Base-by-base conservation (phyloP, 495 filamentous ascomycete species). In the Penicillium cataractarum region DNA sequence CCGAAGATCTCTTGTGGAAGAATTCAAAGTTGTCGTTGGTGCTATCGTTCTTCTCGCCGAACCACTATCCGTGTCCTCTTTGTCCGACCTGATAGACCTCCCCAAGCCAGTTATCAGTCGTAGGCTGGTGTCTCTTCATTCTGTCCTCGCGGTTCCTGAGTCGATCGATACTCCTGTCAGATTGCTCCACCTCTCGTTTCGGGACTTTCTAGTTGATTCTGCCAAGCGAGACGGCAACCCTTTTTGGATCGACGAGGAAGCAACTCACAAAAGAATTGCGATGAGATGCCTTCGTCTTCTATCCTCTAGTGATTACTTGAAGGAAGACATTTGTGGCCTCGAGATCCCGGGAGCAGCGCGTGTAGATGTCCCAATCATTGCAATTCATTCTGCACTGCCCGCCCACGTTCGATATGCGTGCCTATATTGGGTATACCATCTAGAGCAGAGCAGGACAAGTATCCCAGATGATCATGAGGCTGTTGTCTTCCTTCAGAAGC, bases 101-200 rank as follows among this genome's bases (percentile, higher is more conserved):
- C 21, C 19, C 1, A 17, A 7, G 1, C 46, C 39, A 4, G 29
- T 42, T 46, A 9, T 48, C 48, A 17, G 67, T 66, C 15, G 37
- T 35, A 22, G 33, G 48, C 32, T 77, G 15, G 32, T 65, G 39
- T 44, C 15, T 29, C 57, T 76, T 15, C 64, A 68, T 12, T 75
- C 72, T 17, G 67, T 76, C 15, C 52, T 76, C 4, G 65, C 35
- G 32, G 54, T 76, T 19, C 63, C 72, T 63, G n/a, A 65, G 65
- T 63, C 73, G 63, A 12, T 9, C 69, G 42, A 59, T 42, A 6
- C 0, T 2, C 65, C 67, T 22, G 8, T 65, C 6, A 31, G 63
- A 19, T 32, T 58, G 27, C 24, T 65, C 2, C 54, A 65, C 32
- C 37, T 65, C 17, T 65, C 54, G 6, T 65, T 65, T 37, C 53